Base-by-base conservation (phyloP, 495 filamentous ascomycete species). In the Penicillium cosmopolitanum region DNA sequence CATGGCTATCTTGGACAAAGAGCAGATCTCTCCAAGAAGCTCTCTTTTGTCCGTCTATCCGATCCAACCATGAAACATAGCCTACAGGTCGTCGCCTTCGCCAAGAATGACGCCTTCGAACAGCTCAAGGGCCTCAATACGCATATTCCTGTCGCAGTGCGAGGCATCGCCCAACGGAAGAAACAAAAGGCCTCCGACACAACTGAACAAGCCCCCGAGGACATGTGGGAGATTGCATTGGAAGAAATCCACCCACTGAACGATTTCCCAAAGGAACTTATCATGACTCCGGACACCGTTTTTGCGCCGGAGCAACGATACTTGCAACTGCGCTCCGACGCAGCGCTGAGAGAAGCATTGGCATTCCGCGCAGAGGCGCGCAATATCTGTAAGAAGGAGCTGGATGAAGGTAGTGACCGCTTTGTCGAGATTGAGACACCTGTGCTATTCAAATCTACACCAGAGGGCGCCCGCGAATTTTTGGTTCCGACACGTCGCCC, bases 381-480 rank as follows among this genome's bases (percentile, higher is more conserved):
- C 38, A 70, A 71, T 31, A 53, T 72, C 35, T 82, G 89, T 55
- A 80, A 87, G 18, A 66, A 79, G 23, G 71, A 80, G 10, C 74
- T 95, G 52, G 66, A 69, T 38, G 51, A 75, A 18, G 61, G 66
- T 23, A 67, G 56, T 18, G 58, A 72, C 0, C 76, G 74, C 0
- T 96, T 96, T 63, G 70, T 84, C 6, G 90, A 97, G 60, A 82
- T 97, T 42, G 96, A 98, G 66, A 98, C 95, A 0, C 95, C 95
- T 3, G 71, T 97, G 13, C 79, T 98, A 15, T 98, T 98, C 83
- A 98, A 97, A 78, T 97, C 94, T 4, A 98, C 96, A 0, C 94
- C 95, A 1, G 95, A 98, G 75, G 95, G 95, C 9, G 96, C 95
- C 1, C 79, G 94, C 28, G 95, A 98, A 73, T 98, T 98, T 61